These are phyloP conservation scores for Blepharisma undulans DNA, from an alignment of 169 alveolate genomes.

Conservation along the genomic window DNA sequence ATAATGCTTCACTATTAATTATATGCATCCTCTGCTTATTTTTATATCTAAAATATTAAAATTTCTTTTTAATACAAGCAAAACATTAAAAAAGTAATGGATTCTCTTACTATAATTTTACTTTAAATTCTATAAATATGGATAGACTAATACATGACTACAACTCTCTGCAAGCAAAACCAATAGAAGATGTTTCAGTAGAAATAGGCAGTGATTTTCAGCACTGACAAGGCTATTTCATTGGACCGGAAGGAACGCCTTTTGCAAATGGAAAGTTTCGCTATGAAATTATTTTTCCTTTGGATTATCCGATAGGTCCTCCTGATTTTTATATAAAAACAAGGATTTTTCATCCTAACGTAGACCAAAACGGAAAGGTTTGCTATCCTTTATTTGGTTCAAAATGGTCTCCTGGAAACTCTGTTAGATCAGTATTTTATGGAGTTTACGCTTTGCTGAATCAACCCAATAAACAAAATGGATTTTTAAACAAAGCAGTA, in stretches of 20 bases:
- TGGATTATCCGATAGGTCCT: neutral
- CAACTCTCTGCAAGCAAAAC: neutral
- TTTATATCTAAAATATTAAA: too few species aligned
- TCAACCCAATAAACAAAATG: neutral
- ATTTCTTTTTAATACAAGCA: too few species aligned
- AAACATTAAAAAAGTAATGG: too few species aligned
- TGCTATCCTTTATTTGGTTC: conserved; percentile 65
- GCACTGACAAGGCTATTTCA: neutral
- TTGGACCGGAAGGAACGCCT: conserved; percentile 16
- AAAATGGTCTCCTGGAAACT: conserved; percentile 74
- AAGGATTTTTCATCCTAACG: neutral
- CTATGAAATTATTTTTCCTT: neutral
- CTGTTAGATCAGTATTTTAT: neutral
- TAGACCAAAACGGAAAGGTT: conserved; percentile 45
- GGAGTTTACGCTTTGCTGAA: neutral
- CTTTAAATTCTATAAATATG: neutral
- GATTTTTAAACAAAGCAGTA: neutral
- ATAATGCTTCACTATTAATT: too few species aligned
- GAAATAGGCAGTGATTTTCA: neutral
- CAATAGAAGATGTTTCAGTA: neutral
- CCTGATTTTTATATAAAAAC: conserved; percentile 6
- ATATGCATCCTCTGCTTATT: too few species aligned
- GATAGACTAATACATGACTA: neutral
- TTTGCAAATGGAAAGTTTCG: conserved; percentile 16
- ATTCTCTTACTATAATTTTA: too few species aligned